Percentiles rank a stretch among this genome's conserved stretches.
These are phyloP conservation scores for Bassia scoparia DNA, from an alignment of 148 eudicot species.

Conservation along the genomic window DNA sequence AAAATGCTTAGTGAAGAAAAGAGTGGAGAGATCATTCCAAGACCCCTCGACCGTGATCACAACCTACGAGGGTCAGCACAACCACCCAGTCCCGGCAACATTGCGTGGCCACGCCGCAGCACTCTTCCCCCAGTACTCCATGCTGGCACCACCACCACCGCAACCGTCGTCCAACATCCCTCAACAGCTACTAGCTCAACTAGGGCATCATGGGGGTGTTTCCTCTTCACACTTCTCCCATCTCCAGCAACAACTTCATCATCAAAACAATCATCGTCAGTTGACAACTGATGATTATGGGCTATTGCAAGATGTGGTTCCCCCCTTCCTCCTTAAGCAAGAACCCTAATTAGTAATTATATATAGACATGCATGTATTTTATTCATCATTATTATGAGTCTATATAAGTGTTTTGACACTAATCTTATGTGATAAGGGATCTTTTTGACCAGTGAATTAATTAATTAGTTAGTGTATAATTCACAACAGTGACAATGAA, in stretches of 20 bases:
- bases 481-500: too few species aligned
- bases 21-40: slow-evolving; percentile 56
- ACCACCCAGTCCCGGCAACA: slow-evolving; percentile 61
- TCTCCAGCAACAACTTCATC: slow-evolving; percentile 32
- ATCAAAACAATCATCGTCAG: slow-evolving; percentile 16
- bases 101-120: slow-evolving; percentile 59
- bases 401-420: too few species aligned
- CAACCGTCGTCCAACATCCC: slow-evolving; percentile 26
- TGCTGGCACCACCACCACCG: slow-evolving; percentile 33
- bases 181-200: slow-evolving; percentile 35
- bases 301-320: slow-evolving; percentile 79
- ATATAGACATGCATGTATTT: too few species aligned
- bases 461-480: too few species aligned
- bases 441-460: too few species aligned
- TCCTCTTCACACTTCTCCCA: slow-evolving; percentile 16
- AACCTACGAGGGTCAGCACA: slow-evolving; percentile 58
- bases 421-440: too few species aligned
- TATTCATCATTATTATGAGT: too few species aligned
- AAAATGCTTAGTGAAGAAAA: slow-evolving; percentile 51
- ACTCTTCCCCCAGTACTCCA: slow-evolving; percentile 40
- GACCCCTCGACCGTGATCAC: slow-evolving; percentile 54
- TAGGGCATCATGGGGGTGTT: slow-evolving; percentile 28
- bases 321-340: slow-evolving; percentile 56
- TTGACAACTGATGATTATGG: slow-evolving; percentile 52
- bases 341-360: slow-evolving; percentile 47